phyloP scores from a whole-genome alignment of 805 yeast species.

The Ogataea degrootiae region DNA sequence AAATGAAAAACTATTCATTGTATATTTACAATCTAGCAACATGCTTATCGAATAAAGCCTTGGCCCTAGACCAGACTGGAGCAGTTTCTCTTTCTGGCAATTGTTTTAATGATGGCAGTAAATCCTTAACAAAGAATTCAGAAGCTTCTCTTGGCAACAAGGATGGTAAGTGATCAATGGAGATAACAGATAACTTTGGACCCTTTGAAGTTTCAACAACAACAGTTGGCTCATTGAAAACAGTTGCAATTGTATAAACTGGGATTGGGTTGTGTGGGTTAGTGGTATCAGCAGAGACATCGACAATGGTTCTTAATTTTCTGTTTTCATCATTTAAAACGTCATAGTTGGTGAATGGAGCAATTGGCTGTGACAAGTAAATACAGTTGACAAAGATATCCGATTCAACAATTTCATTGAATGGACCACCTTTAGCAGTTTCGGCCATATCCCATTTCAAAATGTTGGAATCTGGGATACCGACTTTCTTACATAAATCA shows the following conservation, averaged over 20 bases:
- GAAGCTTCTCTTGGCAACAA: conserved; percentile 96
- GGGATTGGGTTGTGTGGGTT: conserved; percentile 98
- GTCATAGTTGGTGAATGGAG: conserved; percentile 79
- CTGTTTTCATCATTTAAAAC: conserved; percentile 62
- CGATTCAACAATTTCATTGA: conserved; percentile 79
- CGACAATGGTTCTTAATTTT: conserved; percentile 87
- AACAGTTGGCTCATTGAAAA: conserved; percentile 87
- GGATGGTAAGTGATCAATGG: conserved; percentile 95
- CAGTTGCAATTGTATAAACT: conserved; percentile 85
- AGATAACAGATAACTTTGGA: conserved; percentile 84
- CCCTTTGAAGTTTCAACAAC: conserved; percentile 72
- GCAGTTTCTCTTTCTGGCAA: conserved; percentile 77
- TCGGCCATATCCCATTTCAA: conserved; percentile 96
- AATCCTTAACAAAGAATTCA: conserved; percentile 81
- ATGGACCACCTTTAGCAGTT: conserved; percentile 97
- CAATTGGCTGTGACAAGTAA: conserved; percentile 86
- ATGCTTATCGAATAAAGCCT: conserved; percentile 76
- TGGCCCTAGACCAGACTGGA: conserved; percentile 91
- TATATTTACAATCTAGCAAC: conserved; percentile 53
- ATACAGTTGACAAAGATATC: conserved; percentile 96
- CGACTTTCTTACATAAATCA: conserved; percentile 74
- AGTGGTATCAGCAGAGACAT: conserved; percentile 97
- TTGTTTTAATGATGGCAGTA: conserved; percentile 83
- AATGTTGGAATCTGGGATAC: conserved; percentile 81
- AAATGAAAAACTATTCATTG: not conserved